Base-by-base conservation (phyloP, 2,329 filamentous ascomycete species). In the Penicillium sp. region DNA sequence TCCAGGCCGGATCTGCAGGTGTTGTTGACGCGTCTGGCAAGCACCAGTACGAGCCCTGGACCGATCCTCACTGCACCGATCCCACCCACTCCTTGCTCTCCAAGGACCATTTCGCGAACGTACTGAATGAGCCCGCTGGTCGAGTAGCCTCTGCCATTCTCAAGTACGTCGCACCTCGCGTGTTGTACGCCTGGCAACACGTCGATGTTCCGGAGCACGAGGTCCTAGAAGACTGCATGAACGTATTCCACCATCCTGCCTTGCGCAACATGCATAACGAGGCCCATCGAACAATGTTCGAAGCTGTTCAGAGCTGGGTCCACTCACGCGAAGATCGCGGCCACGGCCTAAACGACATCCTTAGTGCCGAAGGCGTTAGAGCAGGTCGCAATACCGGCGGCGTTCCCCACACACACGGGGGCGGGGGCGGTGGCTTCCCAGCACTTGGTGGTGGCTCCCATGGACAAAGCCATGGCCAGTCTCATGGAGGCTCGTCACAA, bases 171-270 rank as follows among this genome's bases (percentile, higher is more conserved):
- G 89, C 91, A 1, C 93, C 93, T 2, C 88, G 93, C 31, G 77
- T 97, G 44, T 80, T 99, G 18, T 95, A 93, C 67, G 93, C 92
- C 3, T 97, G 92, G 90, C 89, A 97, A 59, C 89, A 97, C 68
- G 83, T 88, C 2, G 85, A 87, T 41, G 85, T 96, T 0, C 84
- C 90, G 0, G 87, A 94, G 4, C 83, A 95, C 34, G 88, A 95
- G 71, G 87, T 97, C 0, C 79, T 92, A 57, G 79, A 89, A 57
- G 93, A 97, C 61, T 84, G 95, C 38, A 76, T 91, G 43, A 83
- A 84, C 23, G 85, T 90, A 10, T 95, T 97, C 76, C 94, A 99
- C 70, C 94, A 99, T 68, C 94, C 94, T 1, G 88, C 88, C 6
- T 78, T 90, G 28, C 86, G 93, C 23, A 83, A 94, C 62, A 85